Percentiles rank a stretch among this genome's conserved stretches.
These are phyloP conservation scores for Fusarium fujikuroi DNA, from an alignment of 2,329 filamentous ascomycete species.

Conservation along the genomic window DNA sequence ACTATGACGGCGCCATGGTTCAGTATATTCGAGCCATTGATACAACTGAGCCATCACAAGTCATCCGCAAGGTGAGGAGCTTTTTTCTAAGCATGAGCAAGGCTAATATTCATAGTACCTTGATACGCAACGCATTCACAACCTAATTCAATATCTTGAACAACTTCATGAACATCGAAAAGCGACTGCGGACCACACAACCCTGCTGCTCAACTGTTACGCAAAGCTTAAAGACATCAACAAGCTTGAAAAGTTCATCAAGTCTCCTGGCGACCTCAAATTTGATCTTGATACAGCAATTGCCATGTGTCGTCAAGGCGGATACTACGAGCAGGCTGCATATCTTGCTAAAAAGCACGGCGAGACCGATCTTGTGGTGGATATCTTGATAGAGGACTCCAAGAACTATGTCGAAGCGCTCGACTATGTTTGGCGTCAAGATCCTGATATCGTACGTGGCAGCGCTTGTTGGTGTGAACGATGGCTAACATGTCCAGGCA, in stretches of 20 bases:
- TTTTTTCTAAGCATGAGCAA: accelerated
- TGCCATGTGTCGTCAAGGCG: constrained; percentile 95
- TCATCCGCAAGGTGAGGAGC: constrained; percentile 81
- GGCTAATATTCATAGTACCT: constrained; percentile 73
- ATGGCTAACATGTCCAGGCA: constrained; percentile 64
- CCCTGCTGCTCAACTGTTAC: constrained; percentile 93
- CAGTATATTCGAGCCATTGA: constrained; percentile 97
- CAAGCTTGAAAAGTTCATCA: constrained; percentile 96
- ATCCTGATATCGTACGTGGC: constrained; percentile 75
- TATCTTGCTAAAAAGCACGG: constrained; percentile 95
- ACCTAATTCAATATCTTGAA: constrained; percentile 95
- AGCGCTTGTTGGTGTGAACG: accelerated
- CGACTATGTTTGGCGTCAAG: constrained; percentile 89
- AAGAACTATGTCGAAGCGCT: constrained; percentile 90
- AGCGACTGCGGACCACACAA: constrained; percentile 95
- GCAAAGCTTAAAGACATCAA: constrained; percentile 97
- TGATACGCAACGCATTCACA: constrained; percentile 97
- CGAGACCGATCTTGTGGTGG: constrained; percentile 92
- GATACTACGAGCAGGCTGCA: constrained; percentile 95
- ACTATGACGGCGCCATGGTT: constrained; percentile 98
- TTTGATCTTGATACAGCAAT: constrained; percentile 98
- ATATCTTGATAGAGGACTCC: constrained; percentile 95
- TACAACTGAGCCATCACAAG: constrained; percentile 93
- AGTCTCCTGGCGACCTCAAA: constrained; percentile 91
- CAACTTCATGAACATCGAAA: constrained; percentile 94